Conservation (phyloP, 495 filamentous ascomycete species). For the Penicillium steckii region DNA sequence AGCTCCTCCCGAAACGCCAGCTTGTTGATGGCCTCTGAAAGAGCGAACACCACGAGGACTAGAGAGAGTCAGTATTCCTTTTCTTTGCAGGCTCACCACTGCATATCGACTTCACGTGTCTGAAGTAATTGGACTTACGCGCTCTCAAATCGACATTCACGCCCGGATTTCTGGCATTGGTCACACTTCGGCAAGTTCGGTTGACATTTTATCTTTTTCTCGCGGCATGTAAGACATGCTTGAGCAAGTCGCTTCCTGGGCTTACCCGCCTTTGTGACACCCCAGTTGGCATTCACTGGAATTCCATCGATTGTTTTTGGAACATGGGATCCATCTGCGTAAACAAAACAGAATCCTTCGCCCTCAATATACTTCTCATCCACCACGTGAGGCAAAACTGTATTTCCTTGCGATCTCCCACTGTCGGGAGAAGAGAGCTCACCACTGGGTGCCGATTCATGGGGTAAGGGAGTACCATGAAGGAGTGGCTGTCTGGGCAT, state of each 20-base stretch:
- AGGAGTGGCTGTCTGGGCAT: conserved; percentile 12
- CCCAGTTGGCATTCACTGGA: conserved; percentile 87
- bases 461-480: conserved; percentile 10
- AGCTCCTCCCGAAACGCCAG: conserved; percentile 18
- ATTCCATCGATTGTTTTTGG: conserved; percentile 83
- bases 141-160: conserved; percentile 81
- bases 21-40: conserved; percentile 23
- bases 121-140: conserved; percentile 62
- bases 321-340: conserved; percentile 82
- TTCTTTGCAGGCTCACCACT: neutral
- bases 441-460: conserved; percentile 15
- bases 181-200: conserved; percentile 81
- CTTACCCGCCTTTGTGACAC: conserved; percentile 88
- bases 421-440: conserved; percentile 25
- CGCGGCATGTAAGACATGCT: conserved; percentile 84
- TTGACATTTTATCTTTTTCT: conserved; percentile 97
- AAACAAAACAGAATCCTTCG: conserved; percentile 82
- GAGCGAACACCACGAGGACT: conserved; percentile 43
- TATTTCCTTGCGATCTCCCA: conserved; percentile 13
- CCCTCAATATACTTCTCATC: conserved; percentile 60
- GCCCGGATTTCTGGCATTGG: conserved; percentile 86
- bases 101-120: neutral
- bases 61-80: conserved; percentile 10
- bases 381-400: conserved; percentile 43
- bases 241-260: conserved; percentile 86